Evolutionary conservation across 495 filamentous ascomycete species (phyloP).

Genomic region (Hypoxylon trugodes): DNA sequence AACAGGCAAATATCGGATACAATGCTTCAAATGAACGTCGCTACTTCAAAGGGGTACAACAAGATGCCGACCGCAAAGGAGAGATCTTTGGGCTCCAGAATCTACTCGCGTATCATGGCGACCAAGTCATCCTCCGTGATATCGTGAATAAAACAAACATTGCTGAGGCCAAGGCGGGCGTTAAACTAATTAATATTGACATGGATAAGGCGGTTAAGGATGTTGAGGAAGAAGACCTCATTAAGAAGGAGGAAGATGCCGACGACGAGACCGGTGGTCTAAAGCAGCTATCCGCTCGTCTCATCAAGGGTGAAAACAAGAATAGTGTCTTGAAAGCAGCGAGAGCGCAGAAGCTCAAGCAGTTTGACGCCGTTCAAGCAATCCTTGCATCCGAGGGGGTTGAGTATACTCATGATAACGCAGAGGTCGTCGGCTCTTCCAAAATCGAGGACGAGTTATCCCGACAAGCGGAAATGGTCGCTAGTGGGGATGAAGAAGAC

Average conservation of each 20-base stretch:
- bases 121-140: constrained; percentile 82
- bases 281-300: constrained; percentile 76
- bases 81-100: constrained; percentile 94
- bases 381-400: constrained; percentile 91
- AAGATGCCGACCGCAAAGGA: constrained; percentile 78
- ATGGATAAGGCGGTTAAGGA: constrained; percentile 67
- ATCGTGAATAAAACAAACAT: constrained; percentile 99
- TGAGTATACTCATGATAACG: constrained; percentile 95
- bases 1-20: constrained; percentile 98
- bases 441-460: constrained; percentile 83
- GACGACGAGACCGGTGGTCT: constrained; percentile 71
- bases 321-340: constrained; percentile 41
- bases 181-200: constrained; percentile 79
- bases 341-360: constrained; percentile 56
- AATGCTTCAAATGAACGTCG: constrained; percentile 89
- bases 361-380: constrained; percentile 78
- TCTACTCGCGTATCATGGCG: constrained; percentile 82
- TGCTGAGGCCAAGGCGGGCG: constrained; percentile 87
- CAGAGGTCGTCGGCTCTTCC: constrained; percentile 90
- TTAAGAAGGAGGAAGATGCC: constrained; percentile 55
- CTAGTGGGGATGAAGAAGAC: constrained; percentile 55
- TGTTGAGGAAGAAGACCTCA: constrained; percentile 49
- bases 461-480: constrained; percentile 73
- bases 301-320: constrained; percentile 63
- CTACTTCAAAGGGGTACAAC: constrained; percentile 95